Conservation (phyloP, 225 moss, liverwort and hornwort genomes). For the Polytrichum formosum region DNA sequence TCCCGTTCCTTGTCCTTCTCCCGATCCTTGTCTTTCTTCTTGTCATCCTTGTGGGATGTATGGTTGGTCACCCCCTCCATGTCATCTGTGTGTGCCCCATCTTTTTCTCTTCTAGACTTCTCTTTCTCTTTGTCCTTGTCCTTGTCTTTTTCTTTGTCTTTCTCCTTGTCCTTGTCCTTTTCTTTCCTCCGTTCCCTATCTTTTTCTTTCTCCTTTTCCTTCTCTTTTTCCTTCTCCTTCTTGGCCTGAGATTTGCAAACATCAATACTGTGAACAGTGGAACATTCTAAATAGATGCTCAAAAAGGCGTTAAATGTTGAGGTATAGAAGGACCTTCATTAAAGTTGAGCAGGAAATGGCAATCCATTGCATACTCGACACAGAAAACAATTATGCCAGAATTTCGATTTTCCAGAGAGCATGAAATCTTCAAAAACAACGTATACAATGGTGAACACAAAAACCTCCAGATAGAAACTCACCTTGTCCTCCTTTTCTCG, state of each 20-base stretch:
- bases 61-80: constrained; percentile 66
- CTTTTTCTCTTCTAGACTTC: constrained; percentile 69
- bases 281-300: no score
- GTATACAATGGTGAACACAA: no score
- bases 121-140: constrained; percentile 63
- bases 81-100: constrained; percentile 44
- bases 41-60: constrained; percentile 78
- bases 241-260: constrained; percentile 30
- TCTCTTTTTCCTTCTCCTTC: constrained; percentile 53
- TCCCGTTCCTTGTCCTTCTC: constrained; percentile 94
- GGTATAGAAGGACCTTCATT: no score
- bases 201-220: constrained; percentile 34
- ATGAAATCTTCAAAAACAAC: no score
- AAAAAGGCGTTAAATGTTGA: no score
- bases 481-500: constrained; percentile 99
- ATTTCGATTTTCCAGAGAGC: no score
- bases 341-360: no score
- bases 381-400: no score
- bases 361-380: no score
- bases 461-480: constrained; percentile 9
- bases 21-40: constrained; percentile 90
- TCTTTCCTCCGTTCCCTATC: constrained; percentile 35
- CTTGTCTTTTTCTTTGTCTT: constrained; percentile 18
- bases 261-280: background rate
- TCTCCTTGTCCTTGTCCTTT: constrained; percentile 25